phyloP scores from a whole-genome alignment of 164 flowering plant species.

The Kalanchoe fedtschenkoi region DNA sequence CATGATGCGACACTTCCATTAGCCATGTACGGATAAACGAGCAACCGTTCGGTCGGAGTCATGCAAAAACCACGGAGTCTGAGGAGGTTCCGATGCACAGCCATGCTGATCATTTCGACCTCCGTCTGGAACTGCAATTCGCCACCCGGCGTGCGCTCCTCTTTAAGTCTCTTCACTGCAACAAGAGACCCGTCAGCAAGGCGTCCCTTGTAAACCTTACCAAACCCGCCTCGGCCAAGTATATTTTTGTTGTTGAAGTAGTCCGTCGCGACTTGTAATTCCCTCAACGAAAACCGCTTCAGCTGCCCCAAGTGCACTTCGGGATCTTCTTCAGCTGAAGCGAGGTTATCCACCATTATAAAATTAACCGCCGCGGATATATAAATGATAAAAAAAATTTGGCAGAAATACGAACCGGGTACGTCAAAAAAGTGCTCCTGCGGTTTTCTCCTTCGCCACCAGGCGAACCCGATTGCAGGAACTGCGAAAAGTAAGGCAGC shows the following conservation, averaged over 20 bases:
- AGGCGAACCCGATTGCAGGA: constrained; percentile 58
- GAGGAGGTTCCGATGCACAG: constrained; percentile 58
- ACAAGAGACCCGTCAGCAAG: constrained; percentile 55
- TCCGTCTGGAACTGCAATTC: constrained; percentile 66
- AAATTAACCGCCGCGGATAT: not conserved
- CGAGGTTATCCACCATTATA: not conserved
- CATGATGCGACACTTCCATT: constrained; percentile 70
- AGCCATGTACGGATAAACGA: constrained; percentile 64
- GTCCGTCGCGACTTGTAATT: constrained; percentile 58
- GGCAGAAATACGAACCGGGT: constrained; percentile 37
- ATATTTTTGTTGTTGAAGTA: constrained; percentile 52
- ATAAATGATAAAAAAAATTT: not conserved
- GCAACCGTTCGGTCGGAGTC: constrained; percentile 63
- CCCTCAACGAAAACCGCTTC: constrained; percentile 51
- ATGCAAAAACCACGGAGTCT: constrained; percentile 59
- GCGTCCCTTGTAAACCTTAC: constrained; percentile 62
- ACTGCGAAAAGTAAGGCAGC: constrained; percentile 62
- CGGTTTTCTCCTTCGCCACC: constrained; percentile 50
- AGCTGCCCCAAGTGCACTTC: constrained; percentile 66
- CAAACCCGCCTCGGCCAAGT: constrained; percentile 62
- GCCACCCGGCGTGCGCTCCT: constrained; percentile 66
- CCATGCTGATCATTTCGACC: constrained; percentile 75
- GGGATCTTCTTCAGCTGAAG: constrained; percentile 63
- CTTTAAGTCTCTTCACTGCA: constrained; percentile 58
- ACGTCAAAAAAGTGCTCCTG: constrained; percentile 60